Evolutionary conservation across 805 yeast species (phyloP).

Genomic region (Torulaspora microellipsoides): DNA sequence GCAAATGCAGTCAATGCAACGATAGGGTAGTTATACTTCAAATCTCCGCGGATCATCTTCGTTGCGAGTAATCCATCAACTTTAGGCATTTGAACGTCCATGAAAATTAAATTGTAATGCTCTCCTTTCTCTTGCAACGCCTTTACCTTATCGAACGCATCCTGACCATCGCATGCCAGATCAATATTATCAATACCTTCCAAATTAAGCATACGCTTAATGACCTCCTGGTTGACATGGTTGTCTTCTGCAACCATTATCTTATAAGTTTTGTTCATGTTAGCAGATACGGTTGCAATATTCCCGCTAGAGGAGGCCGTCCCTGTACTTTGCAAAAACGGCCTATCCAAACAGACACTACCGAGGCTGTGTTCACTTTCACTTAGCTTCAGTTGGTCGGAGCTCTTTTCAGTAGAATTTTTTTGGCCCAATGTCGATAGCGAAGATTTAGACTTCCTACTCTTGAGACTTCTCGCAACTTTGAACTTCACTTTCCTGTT

Average conservation of each 20-base stretch:
- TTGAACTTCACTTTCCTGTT: slow-evolving; percentile 43
- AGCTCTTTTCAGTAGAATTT: slow-evolving; percentile 6
- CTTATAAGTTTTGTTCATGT: slow-evolving; percentile 18
- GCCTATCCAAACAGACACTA: slow-evolving; percentile 29
- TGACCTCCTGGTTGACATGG: slow-evolving; percentile 89
- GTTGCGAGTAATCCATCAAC: slow-evolving; percentile 89
- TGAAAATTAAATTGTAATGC: slow-evolving; percentile 69
- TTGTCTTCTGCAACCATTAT: slow-evolving; percentile 94
- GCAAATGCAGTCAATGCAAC: slow-evolving; percentile 96
- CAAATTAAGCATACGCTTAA: slow-evolving; percentile 76
- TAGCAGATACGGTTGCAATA: slow-evolving; percentile 24
- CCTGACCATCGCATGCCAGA: slow-evolving; percentile 86
- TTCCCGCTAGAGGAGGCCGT: slow-evolving; percentile 34
- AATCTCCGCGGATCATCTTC: slow-evolving; percentile 57
- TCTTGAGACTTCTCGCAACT: slow-evolving; percentile 26
- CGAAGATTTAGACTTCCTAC: slow-evolving; percentile 22
- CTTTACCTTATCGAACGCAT: slow-evolving; percentile 68
- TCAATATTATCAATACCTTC: slow-evolving; percentile 73
- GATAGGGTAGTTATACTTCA: slow-evolving; percentile 65
- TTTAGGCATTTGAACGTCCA: slow-evolving; percentile 98
- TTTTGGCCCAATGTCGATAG: slow-evolving; percentile 8
- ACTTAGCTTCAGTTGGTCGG: slow-evolving; percentile 3
- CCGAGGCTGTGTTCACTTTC: slow-evolving; percentile 14
- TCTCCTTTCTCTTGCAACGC: slow-evolving; percentile 40
- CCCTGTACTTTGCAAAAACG: slow-evolving; percentile 38